Evolutionary conservation across 2,329 filamentous ascomycete species (phyloP).

Genomic region (Stagonosporopsis chrysanthemi): DNA sequence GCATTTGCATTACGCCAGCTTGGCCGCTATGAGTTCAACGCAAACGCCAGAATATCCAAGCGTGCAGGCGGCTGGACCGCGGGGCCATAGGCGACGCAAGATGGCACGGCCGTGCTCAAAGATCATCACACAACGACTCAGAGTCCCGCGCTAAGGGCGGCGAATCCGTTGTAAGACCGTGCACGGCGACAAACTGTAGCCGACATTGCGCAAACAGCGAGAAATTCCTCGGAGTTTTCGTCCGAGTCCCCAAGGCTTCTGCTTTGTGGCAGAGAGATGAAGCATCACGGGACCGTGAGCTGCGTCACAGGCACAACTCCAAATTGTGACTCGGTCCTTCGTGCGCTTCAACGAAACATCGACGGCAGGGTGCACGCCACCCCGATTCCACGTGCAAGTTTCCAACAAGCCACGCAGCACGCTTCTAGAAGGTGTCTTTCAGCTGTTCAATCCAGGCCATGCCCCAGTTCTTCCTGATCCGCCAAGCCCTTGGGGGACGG

Average conservation of each 20-base stretch:
- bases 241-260: background rate
- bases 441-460: conserved; percentile 9
- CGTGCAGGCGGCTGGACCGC: conserved; percentile 14
- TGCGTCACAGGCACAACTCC: conserved; percentile 1
- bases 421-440: conserved; percentile 15
- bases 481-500: conserved; percentile 18
- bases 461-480: conserved; percentile 4
- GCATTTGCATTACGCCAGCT: background rate
- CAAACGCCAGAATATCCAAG: conserved; percentile 6
- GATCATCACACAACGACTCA: conserved; percentile 9
- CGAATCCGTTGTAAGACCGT: background rate
- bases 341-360: background rate
- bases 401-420: conserved; percentile 10
- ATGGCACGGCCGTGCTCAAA: conserved; percentile 13
- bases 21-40: background rate
- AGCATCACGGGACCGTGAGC: background rate
- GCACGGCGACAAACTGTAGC: background rate
- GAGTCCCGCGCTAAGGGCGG: conserved; percentile 2
- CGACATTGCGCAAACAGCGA: background rate
- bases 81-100: conserved; percentile 13
- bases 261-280: background rate
- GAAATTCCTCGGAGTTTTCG: background rate
- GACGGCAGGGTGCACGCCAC: background rate
- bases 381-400: background rate
- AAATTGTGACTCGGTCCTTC: background rate